Conservation (phyloP, 495 filamentous ascomycete species). For the Penicillium waksmanii region DNA sequence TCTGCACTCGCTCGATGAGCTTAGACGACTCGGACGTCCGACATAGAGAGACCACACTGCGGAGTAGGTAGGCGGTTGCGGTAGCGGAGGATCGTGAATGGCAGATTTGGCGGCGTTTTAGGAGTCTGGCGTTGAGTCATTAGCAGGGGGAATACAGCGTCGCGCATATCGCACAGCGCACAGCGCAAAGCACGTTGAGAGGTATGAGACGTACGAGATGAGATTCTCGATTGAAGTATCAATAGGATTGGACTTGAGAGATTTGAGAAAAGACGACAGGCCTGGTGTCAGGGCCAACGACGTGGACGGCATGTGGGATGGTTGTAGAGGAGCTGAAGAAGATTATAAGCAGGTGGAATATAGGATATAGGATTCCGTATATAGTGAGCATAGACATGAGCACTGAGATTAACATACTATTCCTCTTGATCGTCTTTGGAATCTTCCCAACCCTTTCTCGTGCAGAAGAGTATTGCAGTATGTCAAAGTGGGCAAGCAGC, state of each 20-base stretch:
- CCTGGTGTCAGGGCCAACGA: constrained; percentile 62
- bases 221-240: constrained; percentile 81
- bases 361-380: too few relatives aligned
- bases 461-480: too few relatives aligned
- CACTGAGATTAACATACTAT: not conserved
- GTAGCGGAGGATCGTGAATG: constrained; percentile 86
- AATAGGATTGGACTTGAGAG: constrained; percentile 69
- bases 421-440: not conserved
- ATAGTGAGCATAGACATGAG: too few relatives aligned
- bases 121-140: constrained; percentile 57
- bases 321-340: not conserved
- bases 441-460: too few relatives aligned
- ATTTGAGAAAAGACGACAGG: constrained; percentile 74
- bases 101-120: constrained; percentile 87
- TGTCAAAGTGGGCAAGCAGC: not conserved
- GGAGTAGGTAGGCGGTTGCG: constrained; percentile 85
- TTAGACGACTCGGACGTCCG: constrained; percentile 70
- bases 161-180: not conserved
- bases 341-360: not conserved
- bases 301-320: constrained; percentile 54
- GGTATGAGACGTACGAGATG: constrained; percentile 63
- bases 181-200: not conserved
- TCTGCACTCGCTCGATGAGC: constrained; percentile 76
- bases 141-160: not conserved
- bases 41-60: constrained; percentile 73